Conservation (phyloP, 176 grass and related monocot species). For the Calamus simplicifolius region DNA sequence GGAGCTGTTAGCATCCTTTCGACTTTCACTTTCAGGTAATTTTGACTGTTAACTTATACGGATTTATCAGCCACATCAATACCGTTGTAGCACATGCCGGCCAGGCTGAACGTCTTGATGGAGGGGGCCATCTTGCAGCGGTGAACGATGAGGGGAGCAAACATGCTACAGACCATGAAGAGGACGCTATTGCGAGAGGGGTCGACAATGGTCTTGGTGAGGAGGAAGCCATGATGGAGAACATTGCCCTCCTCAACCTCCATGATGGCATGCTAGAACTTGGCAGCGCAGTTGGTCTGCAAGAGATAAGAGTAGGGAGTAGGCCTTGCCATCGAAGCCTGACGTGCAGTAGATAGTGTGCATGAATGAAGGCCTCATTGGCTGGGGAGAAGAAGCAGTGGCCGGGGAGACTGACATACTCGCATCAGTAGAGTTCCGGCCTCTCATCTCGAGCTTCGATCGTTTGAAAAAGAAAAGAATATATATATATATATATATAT, state of each 20-base stretch:
- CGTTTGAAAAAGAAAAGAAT: no score
- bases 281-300: conserved; percentile 33
- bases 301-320: conserved; percentile 52
- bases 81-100: conserved; percentile 75
- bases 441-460: no score
- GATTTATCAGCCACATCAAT: no score
- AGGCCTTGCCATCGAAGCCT: conserved; percentile 65
- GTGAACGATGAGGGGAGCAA: conserved; percentile 43
- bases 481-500: no score
- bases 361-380: conserved; percentile 67
- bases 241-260: conserved; percentile 72
- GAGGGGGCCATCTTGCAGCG: conserved; percentile 32
- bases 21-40: no score
- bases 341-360: conserved; percentile 66
- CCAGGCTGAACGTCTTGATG: conserved; percentile 52
- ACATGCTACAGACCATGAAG: conserved; percentile 73
- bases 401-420: conserved; percentile 52
- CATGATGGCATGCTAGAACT: conserved; percentile 30
- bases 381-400: conserved; percentile 23
- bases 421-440: conserved; percentile 12
- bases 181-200: conserved; percentile 30
- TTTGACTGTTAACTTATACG: no score
- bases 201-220: conserved; percentile 44
- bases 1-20: no score
- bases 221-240: conserved; percentile 43